These are phyloP conservation scores for Zygosaccharomyces pseudobailii DNA, from an alignment of 1,139 yeast genomes.

Conservation along the genomic window DNA sequence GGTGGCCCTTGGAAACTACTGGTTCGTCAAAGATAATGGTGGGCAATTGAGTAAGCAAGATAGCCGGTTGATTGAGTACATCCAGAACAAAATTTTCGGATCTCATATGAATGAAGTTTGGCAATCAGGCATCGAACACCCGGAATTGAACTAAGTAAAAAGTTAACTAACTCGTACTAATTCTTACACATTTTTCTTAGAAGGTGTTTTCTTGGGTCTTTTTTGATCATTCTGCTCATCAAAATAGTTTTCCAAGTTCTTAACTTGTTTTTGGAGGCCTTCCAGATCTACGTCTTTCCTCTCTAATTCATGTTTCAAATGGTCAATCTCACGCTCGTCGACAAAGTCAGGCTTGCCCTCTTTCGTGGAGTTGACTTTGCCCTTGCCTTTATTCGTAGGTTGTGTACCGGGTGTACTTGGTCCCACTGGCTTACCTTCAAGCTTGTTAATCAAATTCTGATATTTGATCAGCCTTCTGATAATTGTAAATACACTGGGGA, in stretches of 20 bases:
- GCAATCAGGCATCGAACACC: constrained; percentile 58
- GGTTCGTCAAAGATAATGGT: constrained; percentile 41
- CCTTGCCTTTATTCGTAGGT: background rate
- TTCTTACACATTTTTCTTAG: constrained; percentile 15
- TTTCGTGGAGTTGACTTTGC: constrained; percentile 1
- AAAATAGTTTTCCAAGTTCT: constrained; percentile 50
- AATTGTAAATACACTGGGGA: constrained; percentile 52
- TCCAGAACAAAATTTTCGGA: constrained; percentile 47
- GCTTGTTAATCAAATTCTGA: constrained; percentile 40
- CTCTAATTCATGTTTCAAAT: constrained; percentile 38
- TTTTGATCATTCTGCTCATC: constrained; percentile 39
- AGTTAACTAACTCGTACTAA: background rate
- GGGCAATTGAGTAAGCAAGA: constrained; percentile 40
- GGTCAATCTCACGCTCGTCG: constrained; percentile 40
- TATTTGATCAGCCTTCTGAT: constrained; percentile 56
- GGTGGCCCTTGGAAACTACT: constrained; percentile 56
- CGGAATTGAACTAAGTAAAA: constrained; percentile 1
- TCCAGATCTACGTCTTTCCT: constrained; percentile 45
- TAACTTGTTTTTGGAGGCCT: constrained; percentile 50
- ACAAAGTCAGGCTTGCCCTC: constrained; percentile 11
- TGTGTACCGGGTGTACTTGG: too few species aligned
- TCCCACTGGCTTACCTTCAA: constrained; percentile 15
- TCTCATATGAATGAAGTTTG: constrained; percentile 62
- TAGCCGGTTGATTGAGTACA: constrained; percentile 40
- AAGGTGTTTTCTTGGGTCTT: constrained; percentile 6